Conservation (phyloP, 2,329 filamentous ascomycete species). For the Aspergillus transmontanensis region DNA sequence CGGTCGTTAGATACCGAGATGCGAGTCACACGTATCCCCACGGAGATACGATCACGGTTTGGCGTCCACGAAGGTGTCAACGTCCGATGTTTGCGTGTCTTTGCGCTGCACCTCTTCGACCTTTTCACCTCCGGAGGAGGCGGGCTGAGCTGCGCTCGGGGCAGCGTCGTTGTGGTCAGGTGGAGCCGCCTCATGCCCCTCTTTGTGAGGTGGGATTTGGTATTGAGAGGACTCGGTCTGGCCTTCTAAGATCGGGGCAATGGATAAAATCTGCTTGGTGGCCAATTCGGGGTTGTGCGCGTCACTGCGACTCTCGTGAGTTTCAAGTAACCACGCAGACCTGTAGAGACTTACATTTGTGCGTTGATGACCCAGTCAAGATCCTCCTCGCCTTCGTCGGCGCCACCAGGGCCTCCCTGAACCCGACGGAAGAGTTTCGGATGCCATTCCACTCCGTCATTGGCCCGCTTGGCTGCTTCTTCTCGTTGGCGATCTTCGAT, state of each 20-base stretch:
- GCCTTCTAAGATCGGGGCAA: conserved; percentile 81
- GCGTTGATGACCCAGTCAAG: conserved; percentile 95
- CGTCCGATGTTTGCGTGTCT: conserved; percentile 42
- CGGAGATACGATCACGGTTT: conserved; percentile 10
- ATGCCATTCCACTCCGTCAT: conserved; percentile 82
- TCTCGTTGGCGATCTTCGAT: conserved; percentile 91
- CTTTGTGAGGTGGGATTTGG: conserved; percentile 56
- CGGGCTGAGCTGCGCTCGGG: background rate
- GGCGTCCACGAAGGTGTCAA: conserved; percentile 49
- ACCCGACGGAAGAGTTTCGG: conserved; percentile 82
- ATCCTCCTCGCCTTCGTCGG: conserved; percentile 81
- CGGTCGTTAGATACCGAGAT: background rate
- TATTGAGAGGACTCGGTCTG: conserved; percentile 63
- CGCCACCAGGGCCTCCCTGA: conserved; percentile 67
- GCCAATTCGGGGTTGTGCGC: conserved; percentile 67
- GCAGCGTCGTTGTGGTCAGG: conserved; percentile 13
- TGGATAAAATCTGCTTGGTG: conserved; percentile 79
- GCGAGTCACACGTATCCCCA: background rate
- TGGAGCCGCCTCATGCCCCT: background rate
- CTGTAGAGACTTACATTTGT: conserved; percentile 63
- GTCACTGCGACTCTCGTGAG: conserved; percentile 52
- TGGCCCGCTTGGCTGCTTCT: conserved; percentile 77
- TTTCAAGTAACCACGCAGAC: background rate
- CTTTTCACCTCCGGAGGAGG: conserved; percentile 5
- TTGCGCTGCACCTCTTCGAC: conserved; percentile 34